These are phyloP conservation scores for Suillus lakei DNA, from an alignment of 768 basidiomycete species.

Conservation along the genomic window DNA sequence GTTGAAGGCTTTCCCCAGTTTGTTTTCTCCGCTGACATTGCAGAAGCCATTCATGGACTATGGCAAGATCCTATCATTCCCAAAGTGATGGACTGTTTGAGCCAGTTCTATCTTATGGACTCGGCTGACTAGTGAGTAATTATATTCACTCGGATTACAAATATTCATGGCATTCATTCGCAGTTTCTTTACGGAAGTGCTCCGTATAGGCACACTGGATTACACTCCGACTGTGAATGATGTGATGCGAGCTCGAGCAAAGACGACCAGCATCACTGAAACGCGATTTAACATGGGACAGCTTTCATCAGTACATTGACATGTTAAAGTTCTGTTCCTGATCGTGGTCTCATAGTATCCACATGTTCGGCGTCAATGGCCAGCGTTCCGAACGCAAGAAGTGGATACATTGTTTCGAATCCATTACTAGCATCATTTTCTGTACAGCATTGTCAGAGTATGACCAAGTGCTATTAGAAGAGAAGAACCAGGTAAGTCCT, in stretches of 20 bases:
- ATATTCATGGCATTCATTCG: background rate
- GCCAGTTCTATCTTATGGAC: conserved; percentile 93
- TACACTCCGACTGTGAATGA: conserved; percentile 88
- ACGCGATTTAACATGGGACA: conserved; percentile 79
- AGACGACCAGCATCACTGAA: conserved; percentile 90
- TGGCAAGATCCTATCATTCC: conserved; percentile 71
- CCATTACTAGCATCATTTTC: conserved; percentile 78
- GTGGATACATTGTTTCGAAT: no score
- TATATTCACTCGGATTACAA: background rate
- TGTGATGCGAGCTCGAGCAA: conserved; percentile 82
- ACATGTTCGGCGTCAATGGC: conserved; percentile 82
- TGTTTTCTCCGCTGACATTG: conserved; percentile 65
- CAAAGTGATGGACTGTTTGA: conserved; percentile 56
- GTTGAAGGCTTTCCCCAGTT: conserved; percentile 46
- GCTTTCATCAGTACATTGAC: conserved; percentile 48
- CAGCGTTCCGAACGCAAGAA: conserved; percentile 79
- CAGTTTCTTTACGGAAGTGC: conserved; percentile 86
- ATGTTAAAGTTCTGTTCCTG: fast-evolving
- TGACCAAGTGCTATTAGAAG: conserved; percentile 73
- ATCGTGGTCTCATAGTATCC: conserved; percentile 40
- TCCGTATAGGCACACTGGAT: conserved; percentile 77
- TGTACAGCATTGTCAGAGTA: conserved; percentile 76
- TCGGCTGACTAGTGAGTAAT: conserved; percentile 80
- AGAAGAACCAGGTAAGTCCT: conserved; percentile 39
- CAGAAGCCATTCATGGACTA: conserved; percentile 67